Evolutionary conservation across 345 rosid species (phyloP).

Genomic region (Salix brachista): DNA sequence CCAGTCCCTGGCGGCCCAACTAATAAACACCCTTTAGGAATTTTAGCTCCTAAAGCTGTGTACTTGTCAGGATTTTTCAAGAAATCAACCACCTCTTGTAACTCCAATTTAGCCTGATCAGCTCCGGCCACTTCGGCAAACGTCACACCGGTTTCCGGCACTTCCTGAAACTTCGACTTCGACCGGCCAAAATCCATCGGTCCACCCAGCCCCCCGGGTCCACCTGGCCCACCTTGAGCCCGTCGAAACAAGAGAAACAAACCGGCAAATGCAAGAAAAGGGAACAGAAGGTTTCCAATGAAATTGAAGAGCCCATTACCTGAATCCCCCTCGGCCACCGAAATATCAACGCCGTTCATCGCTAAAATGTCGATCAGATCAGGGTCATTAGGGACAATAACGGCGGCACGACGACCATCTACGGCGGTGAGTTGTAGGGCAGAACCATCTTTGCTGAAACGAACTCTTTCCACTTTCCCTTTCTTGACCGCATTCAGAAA

Average conservation of each 20-base stretch:
- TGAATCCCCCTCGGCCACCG: constrained; percentile 71
- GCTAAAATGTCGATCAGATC: constrained; percentile 67
- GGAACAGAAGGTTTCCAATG: constrained; percentile 63
- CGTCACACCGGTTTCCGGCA: constrained; percentile 76
- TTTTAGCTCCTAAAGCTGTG: constrained; percentile 79
- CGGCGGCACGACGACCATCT: constrained; percentile 66
- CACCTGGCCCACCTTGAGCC: constrained; percentile 71
- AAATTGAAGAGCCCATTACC: constrained; percentile 56
- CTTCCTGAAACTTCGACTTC: constrained; percentile 77
- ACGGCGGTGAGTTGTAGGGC: constrained; percentile 58
- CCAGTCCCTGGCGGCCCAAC: constrained; percentile 90
- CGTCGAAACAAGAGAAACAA: constrained; percentile 59
- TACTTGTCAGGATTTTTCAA: constrained; percentile 80
- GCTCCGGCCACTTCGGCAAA: constrained; percentile 83
- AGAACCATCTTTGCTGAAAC: constrained; percentile 71
- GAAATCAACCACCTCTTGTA: constrained; percentile 81
- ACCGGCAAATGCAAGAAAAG: constrained; percentile 62
- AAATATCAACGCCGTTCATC: constrained; percentile 73
- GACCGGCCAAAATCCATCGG: constrained; percentile 83
- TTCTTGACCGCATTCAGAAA: constrained; percentile 69
- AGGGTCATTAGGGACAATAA: constrained; percentile 64
- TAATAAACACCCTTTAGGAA: constrained; percentile 73
- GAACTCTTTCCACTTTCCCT: constrained; percentile 71
- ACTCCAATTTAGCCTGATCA: constrained; percentile 70
- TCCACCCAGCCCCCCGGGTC: constrained; percentile 81